Evolutionary conservation across 1,284 basidiomycete species (phyloP), one percentile per base, ranked within the genome.

Genomic region (Vanrija sp.): DNA sequence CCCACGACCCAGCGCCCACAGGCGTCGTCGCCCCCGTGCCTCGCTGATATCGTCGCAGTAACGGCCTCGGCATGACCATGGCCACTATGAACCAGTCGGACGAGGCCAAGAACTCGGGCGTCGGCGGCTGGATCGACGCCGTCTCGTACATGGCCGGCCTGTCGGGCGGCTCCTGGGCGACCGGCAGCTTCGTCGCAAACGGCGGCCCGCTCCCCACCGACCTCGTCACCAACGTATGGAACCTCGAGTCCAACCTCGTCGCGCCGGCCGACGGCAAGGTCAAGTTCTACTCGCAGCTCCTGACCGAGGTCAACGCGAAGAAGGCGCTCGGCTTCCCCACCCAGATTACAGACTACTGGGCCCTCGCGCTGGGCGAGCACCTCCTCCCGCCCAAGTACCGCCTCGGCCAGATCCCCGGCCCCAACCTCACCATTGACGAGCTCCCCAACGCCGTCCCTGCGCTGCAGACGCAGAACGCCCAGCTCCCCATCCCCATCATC

Each of bases 161-260:
- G 44, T 68, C 64, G 39, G 75, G 75, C 27, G 75, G 75, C 19
- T 69, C 66, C 49, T 76, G 75, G 75, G 75, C 62, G 0, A 72
- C 73, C 0, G 68, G 64, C 4, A 65, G 64, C 9, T 71, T 69
- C 56, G 67, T 73, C 56, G 67, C 71, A 19, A 75, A 75, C 56
- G 61, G 65, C 22, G 72, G 68, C 14, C 24, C 43, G 45, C 53
- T 66, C 16, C 73, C 75, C 1, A 62, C 63, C 16, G 63, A 71
- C 55, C 60, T 75, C 18, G 52, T 71, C 49, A 54, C 59, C 20
- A 66, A 72, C 46, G 68, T 72, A 15, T 78, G 77, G 75, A 68
- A 80, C 56, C 67, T 81, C 19, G 59, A 67, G 6, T 68, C 68
- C 23, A 78, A 80, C 64, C 66, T 81, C 20, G 60, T 81, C 51